Base-by-base conservation (phyloP, 495 filamentous ascomycete species). In the Letharia columbiana region DNA sequence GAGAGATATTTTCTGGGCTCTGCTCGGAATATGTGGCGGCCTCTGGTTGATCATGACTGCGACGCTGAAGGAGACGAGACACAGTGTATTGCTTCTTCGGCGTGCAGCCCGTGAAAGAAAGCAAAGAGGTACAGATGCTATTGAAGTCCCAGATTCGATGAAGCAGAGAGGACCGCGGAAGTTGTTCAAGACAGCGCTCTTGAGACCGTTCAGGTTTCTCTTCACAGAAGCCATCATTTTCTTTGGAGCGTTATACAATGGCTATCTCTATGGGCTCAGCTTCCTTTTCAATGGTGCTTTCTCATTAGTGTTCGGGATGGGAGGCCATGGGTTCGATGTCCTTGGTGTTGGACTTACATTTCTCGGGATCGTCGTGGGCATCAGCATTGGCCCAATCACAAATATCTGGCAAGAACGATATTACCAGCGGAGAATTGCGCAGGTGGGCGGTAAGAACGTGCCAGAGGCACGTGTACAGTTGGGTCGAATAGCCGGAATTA, bases 11-110 rank as follows among this genome's bases (percentile, higher is more conserved):
- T 79, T 81, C 70, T 82, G 78, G 79, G 73, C 79, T 39, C 68
- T 80, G 20, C 75, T 82, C 68, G 77, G 77, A 17, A 77, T 80
- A 44, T 77, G 75, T n/a, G 78, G 77, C 40, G 77, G 73, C 3
- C 67, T 78, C 47, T 79, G 75, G 77, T 61, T 82, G 28, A 33
- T 79, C 3, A 71, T 79, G 47, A 71, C 75, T 23, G 17, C 76
- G 39, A 77, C 76, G 2, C 70, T 81, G 7, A 75, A 73, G 10
- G 80, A 83, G 69, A 83, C 79, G 8, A 72, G 78, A 17, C 78
- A 81, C 67, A 73, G 74, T 42, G 66, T 75, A 17, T 58, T 77
- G 18, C 61, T 71, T 28, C 54, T 66, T 17, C 68, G 67, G 42
- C 64, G 69, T 6, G 66, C 72, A 67, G 59, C 63, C 17, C 59